Base-by-base conservation (phyloP, 768 basidiomycete species). In the Podaxis sp. region DNA sequence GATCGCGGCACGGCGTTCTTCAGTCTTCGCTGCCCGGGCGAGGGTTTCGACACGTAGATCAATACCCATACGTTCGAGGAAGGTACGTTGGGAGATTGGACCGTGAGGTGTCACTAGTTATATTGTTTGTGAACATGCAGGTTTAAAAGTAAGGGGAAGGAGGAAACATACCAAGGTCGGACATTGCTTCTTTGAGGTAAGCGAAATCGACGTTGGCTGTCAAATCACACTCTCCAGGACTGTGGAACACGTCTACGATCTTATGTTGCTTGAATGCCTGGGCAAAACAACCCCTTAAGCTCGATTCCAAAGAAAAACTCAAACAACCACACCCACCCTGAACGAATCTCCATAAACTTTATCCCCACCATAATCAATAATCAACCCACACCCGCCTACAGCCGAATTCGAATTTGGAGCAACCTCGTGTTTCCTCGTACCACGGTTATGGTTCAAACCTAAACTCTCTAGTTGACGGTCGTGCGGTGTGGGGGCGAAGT, bases 151-250 rank as follows among this genome's bases (percentile, higher is more conserved):
- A 22, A 22, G 1, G 59, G 4, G 55, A 54, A 48, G 26, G 2
- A 63, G 51, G 38, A 17, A 38, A 72, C 84, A 28, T 63, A 92
- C 93, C 90, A 2, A 85, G 75, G 59, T 84, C 86, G 1, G 73
- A 71, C 65, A 95, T 78, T 0, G 92, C 87, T 75, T 97, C 94
- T 70, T 83, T 82, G 52, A 99, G 80, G 72, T 92, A 93, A 0
- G 87, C 85, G 75, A 99, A 99, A 75, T 99, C 96, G 53, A 99
- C 96, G 70, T 99, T 97, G n/a, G 91, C 88, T 0, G 97, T 99
- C 52, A 99, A 76, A 73, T 99, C 97, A 46, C 92, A 90, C 46
- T 91, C 82, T 17, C 97, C 97, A 0, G 96, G 95, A 9, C 81
- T 77, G 57, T 90, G 81, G 70, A 99, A 96, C 3, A 92, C 80